Evolutionary conservation across 495 filamentous ascomycete genomes (phyloP), one percentile per base, ranked within the genome.

Genomic region (Aspergillus steynii): DNA sequence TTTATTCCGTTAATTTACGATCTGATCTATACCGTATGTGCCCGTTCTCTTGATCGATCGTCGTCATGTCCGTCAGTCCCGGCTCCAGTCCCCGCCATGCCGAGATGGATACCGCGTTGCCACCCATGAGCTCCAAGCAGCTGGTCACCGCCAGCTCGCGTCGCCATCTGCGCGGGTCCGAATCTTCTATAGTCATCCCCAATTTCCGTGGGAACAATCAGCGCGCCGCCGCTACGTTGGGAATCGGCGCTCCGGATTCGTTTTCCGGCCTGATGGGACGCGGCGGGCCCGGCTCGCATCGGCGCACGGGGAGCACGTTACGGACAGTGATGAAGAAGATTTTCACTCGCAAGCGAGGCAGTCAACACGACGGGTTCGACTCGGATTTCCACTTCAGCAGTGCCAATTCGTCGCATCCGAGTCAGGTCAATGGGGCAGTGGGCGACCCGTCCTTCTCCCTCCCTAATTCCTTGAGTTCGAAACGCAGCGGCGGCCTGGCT

Each of bases 281-380:
- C 20, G 58, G 73, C 62, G 29, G 72, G 56, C 46, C 55, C 62
- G 58, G 69, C 68, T 27, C 72, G 67, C 47, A 77, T 69, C 78
- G 78, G 29, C 75, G 78, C 8, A 77, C 73, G 0, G 78, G 74
- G 9, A 81, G 77, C 56, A 78, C 78, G 1, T 56, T 80, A 49
- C 80, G 78, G 58, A 79, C 75, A 2, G 78, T 81, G 10, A 81
- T 81, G 78, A 73, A 75, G 46, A 81, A 75, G 64, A 76, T 81
- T 28, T 81, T 81, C 66, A 78, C 71, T 26, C 67, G 75, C 4
- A 79, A 76, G 63, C 61, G 74, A 55, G 74, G 75, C n/a, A 77
- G 78, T 28, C 67, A 75, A 50, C 42, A 69, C 20, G 74, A 76
- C 58, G 67, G 63, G 12, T 27, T 72, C n/a, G 74, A 78, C 26